phyloP scores from a whole-genome alignment of 2,329 filamentous ascomycete species.

The Massarina eburnea region DNA sequence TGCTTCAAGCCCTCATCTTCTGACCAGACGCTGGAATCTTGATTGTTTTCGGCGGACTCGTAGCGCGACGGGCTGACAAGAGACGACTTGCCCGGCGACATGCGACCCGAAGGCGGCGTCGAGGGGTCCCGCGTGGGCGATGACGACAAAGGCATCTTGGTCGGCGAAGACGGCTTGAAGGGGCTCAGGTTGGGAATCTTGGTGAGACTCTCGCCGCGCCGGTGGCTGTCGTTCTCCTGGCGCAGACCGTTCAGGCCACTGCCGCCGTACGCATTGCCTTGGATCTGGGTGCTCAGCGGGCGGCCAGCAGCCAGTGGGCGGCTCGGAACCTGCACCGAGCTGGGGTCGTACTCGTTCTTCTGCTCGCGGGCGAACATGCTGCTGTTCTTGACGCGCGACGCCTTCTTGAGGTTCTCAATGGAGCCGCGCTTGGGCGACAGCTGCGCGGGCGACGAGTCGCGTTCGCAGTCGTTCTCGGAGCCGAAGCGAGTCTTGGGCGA shows the following conservation, averaged over 20 bases:
- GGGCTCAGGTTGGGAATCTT: conserved; percentile 62
- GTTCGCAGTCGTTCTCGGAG: conserved; percentile 66
- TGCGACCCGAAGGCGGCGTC: conserved; percentile 47
- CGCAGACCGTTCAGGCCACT: conserved; percentile 54
- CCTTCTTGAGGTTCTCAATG: conserved; percentile 92
- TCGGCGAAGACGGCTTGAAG: conserved; percentile 50
- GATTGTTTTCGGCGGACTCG: conserved; percentile 47
- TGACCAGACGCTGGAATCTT: conserved; percentile 38
- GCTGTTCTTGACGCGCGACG: conserved; percentile 96
- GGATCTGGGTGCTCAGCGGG: conserved; percentile 61
- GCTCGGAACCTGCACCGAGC: conserved; percentile 74
- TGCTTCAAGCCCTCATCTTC: conserved; percentile 57
- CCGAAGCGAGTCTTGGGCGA: conserved; percentile 63
- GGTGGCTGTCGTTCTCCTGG: conserved; percentile 38
- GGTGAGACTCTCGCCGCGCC: conserved; percentile 60
- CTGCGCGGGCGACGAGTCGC: conserved; percentile 57
- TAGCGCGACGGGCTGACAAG: conserved; percentile 67
- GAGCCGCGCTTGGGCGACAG: conserved; percentile 79
- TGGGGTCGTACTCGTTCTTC: conserved; percentile 88
- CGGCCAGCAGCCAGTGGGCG: conserved; percentile 71
- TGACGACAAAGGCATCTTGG: conserved; percentile 21
- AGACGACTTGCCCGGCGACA: conserved; percentile 87
- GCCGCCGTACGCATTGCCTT: conserved; percentile 69
- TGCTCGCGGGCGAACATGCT: conserved; percentile 93
- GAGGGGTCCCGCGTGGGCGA: conserved; percentile 27